phyloP scores from a whole-genome alignment of 2,329 filamentous ascomycete species.

The Periconia sp. region DNA sequence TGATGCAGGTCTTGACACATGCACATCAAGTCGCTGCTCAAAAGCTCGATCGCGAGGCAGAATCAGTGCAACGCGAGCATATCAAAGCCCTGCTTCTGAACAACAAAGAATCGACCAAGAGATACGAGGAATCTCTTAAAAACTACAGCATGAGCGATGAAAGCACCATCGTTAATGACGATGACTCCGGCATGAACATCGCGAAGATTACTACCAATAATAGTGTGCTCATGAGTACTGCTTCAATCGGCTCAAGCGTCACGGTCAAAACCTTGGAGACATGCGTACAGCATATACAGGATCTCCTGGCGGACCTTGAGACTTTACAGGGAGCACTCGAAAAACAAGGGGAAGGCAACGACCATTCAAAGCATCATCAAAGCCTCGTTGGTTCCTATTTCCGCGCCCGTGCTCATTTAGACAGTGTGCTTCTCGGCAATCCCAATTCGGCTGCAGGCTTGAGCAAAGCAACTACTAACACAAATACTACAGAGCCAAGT shows the following conservation, averaged over 20 bases:
- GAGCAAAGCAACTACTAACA: too few species aligned
- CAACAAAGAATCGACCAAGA: constrained; percentile 28
- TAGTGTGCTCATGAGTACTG: constrained; percentile 10
- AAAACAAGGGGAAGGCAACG: constrained; percentile 48
- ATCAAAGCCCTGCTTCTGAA: constrained; percentile 29
- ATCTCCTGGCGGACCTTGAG: constrained; percentile 28
- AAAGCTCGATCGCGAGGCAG: constrained; percentile 30
- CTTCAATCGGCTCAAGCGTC: constrained; percentile 25
- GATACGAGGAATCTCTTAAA: constrained; percentile 31
- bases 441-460: neutral
- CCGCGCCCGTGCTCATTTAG: constrained; percentile 19
- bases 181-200: constrained; percentile 5
- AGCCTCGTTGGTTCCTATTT: constrained; percentile 31
- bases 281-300: constrained; percentile 31
- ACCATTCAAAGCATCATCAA: constrained; percentile 33
- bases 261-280: constrained; percentile 23
- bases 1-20: constrained; percentile 36
- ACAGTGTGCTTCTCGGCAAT: constrained; percentile 17
- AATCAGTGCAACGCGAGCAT: constrained; percentile 30
- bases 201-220: neutral
- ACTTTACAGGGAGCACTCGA: constrained; percentile 36
- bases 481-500: too few species aligned
- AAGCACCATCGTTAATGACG: constrained; percentile 20
- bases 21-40: constrained; percentile 33
- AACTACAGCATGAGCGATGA: constrained; percentile 27